Evolutionary conservation across 108 stramenopile genomes (phyloP).

Genomic region (Ochromonas danica): DNA sequence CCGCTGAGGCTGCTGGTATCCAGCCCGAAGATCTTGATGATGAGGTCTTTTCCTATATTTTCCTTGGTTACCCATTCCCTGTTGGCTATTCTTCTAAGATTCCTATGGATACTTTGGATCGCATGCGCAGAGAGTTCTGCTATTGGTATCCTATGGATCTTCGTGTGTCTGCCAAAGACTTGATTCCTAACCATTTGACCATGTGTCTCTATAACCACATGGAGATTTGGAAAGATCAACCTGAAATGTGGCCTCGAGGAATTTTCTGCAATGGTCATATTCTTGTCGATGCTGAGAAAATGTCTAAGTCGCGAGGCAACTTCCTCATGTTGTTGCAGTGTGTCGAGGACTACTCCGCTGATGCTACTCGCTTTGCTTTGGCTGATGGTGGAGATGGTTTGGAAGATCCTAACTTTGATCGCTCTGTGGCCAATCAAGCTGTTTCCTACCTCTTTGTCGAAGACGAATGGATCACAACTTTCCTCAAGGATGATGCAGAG

Average conservation of each 20-base stretch:
- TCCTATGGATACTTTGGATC: conserved; percentile 65
- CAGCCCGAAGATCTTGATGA: conserved; percentile 74
- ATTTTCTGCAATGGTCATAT: conserved; percentile 92
- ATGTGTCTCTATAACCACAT: conserved; percentile 98
- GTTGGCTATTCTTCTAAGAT: conserved; percentile 59
- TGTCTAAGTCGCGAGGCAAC: conserved; percentile 96
- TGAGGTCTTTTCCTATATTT: conserved; percentile 91
- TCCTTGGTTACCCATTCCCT: conserved; percentile 71
- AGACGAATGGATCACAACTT: conserved; percentile 54
- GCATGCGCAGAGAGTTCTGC: conserved; percentile 79
- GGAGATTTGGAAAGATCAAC: conserved; percentile 75
- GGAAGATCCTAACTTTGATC: conserved; percentile 96
- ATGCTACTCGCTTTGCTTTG: conserved; percentile 73
- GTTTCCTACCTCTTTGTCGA: conserved; percentile 81
- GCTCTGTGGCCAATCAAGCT: conserved; percentile 81
- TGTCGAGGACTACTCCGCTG: conserved; percentile 66
- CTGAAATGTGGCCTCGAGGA: conserved; percentile 82
- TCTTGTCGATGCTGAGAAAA: conserved; percentile 90
- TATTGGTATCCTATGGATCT: conserved; percentile 98
- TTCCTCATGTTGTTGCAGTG: conserved; percentile 93
- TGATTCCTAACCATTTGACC: conserved; percentile 96
- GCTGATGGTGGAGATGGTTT: conserved; percentile 94
- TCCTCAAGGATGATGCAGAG: background rate
- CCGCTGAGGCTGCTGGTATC: conserved; percentile 70
- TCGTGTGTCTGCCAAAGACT: conserved; percentile 90